Conservation (phyloP, 352 stramenopile genomes). For the Globisporangium solare region DNA sequence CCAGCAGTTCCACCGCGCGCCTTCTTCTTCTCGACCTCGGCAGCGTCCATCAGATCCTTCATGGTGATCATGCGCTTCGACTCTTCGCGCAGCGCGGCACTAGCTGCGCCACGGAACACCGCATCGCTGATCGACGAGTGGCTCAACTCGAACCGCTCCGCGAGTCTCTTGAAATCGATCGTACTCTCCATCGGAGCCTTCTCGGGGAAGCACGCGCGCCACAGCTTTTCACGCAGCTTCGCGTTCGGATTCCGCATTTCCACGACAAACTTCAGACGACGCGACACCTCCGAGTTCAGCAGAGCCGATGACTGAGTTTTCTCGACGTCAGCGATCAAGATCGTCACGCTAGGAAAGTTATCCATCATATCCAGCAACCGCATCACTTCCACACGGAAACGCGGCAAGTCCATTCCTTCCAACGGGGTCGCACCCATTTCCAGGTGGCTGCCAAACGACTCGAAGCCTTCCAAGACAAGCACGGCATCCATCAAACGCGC, state of each 20-base stretch:
- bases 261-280: slow-evolving; percentile 82
- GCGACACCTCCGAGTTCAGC: slow-evolving; percentile 61
- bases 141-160: slow-evolving; percentile 71
- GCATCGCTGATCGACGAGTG: slow-evolving; percentile 77
- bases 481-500: slow-evolving; percentile 84
- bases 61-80: slow-evolving; percentile 62
- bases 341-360: slow-evolving; percentile 71
- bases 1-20: slow-evolving; percentile 40
- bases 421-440: slow-evolving; percentile 47
- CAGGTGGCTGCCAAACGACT: slow-evolving; percentile 78
- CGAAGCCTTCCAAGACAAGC: slow-evolving; percentile 82
- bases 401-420: slow-evolving; percentile 63
- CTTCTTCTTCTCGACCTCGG: slow-evolving; percentile 73
- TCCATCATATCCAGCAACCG: slow-evolving; percentile 76
- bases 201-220: slow-evolving; percentile 68
- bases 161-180: slow-evolving; percentile 67
- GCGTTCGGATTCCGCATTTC: slow-evolving; percentile 79
- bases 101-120: slow-evolving; percentile 77
- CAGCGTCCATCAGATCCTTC: slow-evolving; percentile 72
- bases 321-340: slow-evolving; percentile 72
- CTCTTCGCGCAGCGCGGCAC: slow-evolving; percentile 58
- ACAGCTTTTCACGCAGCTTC: slow-evolving; percentile 66
- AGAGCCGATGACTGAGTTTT: slow-evolving; percentile 37
- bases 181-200: slow-evolving; percentile 55
- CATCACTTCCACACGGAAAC: slow-evolving; percentile 71